Conservation (phyloP, 495 filamentous ascomycete genomes). For the Cenococcum geophilum region DNA sequence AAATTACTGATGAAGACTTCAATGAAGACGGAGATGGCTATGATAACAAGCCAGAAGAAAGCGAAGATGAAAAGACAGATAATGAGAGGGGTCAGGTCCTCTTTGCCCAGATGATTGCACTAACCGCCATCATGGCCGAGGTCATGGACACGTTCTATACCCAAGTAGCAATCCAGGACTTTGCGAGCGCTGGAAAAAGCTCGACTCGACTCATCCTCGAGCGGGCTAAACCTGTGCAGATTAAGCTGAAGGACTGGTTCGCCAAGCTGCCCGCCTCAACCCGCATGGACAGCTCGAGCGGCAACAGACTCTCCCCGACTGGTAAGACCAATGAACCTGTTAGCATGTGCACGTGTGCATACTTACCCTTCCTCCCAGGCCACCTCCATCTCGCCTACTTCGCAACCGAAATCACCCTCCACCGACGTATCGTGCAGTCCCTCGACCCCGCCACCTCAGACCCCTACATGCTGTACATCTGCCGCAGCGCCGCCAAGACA, state of each 20-base stretch:
- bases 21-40: conserved; percentile 47
- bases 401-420: conserved; percentile 77
- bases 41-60: conserved; percentile 39
- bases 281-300: conserved; percentile 53
- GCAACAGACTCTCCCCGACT: conserved; percentile 40
- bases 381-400: conserved; percentile 81
- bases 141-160: conserved; percentile 78
- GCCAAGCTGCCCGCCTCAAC: conserved; percentile 56
- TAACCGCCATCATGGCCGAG: conserved; percentile 70
- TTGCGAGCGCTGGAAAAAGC: conserved; percentile 40
- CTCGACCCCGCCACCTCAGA: conserved; percentile 51
- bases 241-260: conserved; percentile 80
- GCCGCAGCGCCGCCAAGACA: conserved; percentile 82
- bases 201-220: conserved; percentile 55
- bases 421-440: conserved; percentile 72
- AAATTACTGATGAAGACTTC: conserved; percentile 64
- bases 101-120: conserved; percentile 66
- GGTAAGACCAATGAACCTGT: conserved; percentile 32
- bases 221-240: conserved; percentile 74
- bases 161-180: conserved; percentile 51
- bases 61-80: conserved; percentile 42
- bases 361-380: conserved; percentile 43
- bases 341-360: not conserved
- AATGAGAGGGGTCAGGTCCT: conserved; percentile 61
- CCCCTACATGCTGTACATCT: conserved; percentile 83